Evolutionary conservation across 2,329 filamentous ascomycete genomes (phyloP).

Genomic region (Metarhizium guizhouense): DNA sequence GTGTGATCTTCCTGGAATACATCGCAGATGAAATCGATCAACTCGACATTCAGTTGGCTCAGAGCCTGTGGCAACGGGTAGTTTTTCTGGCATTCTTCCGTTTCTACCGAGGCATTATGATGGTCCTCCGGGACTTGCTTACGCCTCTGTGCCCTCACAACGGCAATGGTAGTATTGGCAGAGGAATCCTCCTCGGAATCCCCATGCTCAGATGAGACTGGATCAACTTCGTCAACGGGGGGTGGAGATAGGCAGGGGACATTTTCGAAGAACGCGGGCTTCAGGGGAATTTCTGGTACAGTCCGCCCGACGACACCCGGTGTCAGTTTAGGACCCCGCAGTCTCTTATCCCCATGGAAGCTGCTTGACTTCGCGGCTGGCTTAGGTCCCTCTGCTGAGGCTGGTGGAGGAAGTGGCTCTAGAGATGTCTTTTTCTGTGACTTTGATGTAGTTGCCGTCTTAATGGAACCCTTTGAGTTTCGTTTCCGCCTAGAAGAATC

Average conservation of each 20-base stretch:
- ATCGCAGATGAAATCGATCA: conserved; percentile 53
- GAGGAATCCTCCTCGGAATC: conserved; percentile 6
- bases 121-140: conserved; percentile 9
- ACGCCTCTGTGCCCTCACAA: conserved; percentile 1
- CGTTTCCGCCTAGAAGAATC: conserved; percentile 7
- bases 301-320: conserved; percentile 16
- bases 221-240: conserved; percentile 10
- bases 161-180: not conserved
- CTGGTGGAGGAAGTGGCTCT: conserved; percentile 20
- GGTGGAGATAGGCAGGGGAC: conserved; percentile 18
- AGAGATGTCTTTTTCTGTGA: conserved; percentile 19
- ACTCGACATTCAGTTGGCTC: conserved; percentile 40
- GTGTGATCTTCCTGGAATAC: conserved; percentile 48
- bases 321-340: conserved; percentile 20
- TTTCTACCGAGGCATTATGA: conserved; percentile 18
- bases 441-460: conserved; percentile 16
- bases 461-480: conserved; percentile 13
- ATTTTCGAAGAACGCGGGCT: conserved; percentile 30
- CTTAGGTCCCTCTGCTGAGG: conserved; percentile 20
- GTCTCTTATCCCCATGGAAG: conserved; percentile 25
- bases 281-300: conserved; percentile 26
- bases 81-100: conserved; percentile 10
- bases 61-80: conserved; percentile 47
- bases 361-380: conserved; percentile 20
- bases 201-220: conserved; percentile 11